These are phyloP conservation scores for Hymenoscyphus repandus DNA, from an alignment of 2,329 filamentous ascomycete genomes.

Conservation along the genomic window DNA sequence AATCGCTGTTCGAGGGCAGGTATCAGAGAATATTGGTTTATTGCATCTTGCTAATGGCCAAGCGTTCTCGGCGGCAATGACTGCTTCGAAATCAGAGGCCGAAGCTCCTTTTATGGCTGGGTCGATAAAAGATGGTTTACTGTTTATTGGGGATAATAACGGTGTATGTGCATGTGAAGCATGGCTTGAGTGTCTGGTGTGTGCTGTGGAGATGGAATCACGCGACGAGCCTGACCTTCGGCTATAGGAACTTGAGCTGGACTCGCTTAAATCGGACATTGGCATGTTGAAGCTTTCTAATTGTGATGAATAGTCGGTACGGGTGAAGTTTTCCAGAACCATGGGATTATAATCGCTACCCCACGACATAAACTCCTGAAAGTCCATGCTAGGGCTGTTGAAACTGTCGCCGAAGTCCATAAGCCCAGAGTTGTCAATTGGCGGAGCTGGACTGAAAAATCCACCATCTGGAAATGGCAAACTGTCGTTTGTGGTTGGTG, in stretches of 20 bases:
- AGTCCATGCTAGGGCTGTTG: slow-evolving; percentile 1
- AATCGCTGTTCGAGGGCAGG: slow-evolving; percentile 45
- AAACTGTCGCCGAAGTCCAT: slow-evolving; percentile 7
- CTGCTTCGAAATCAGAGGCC: slow-evolving; percentile 41
- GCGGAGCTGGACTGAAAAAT: neutral
- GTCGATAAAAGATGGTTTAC: slow-evolving; percentile 1
- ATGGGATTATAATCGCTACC: slow-evolving; percentile 2
- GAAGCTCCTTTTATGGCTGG: slow-evolving; percentile 5
- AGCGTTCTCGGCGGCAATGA: slow-evolving; percentile 43
- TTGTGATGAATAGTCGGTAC: neutral
- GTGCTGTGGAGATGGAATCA: slow-evolving; percentile 32
- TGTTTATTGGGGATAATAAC: slow-evolving; percentile 32
- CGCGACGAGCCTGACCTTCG: slow-evolving; percentile 37
- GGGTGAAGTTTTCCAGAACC: slow-evolving; percentile 4
- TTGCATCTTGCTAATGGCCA: slow-evolving; percentile 50
- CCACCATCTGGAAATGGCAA: neutral
- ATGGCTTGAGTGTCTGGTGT: slow-evolving; percentile 43
- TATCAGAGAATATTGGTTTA: slow-evolving; percentile 38
- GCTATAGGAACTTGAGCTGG: slow-evolving; percentile 39
- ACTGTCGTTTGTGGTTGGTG: neutral
- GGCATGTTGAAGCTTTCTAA: slow-evolving; percentile 2
- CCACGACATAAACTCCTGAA: slow-evolving; percentile 8
- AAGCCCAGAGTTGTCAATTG: neutral
- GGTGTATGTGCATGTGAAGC: slow-evolving; percentile 33
- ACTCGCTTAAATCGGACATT: slow-evolving; percentile 30